These are phyloP conservation scores for Apiotrichum brassicae DNA, from an alignment of 1,284 basidiomycete species.

Conservation along the genomic window DNA sequence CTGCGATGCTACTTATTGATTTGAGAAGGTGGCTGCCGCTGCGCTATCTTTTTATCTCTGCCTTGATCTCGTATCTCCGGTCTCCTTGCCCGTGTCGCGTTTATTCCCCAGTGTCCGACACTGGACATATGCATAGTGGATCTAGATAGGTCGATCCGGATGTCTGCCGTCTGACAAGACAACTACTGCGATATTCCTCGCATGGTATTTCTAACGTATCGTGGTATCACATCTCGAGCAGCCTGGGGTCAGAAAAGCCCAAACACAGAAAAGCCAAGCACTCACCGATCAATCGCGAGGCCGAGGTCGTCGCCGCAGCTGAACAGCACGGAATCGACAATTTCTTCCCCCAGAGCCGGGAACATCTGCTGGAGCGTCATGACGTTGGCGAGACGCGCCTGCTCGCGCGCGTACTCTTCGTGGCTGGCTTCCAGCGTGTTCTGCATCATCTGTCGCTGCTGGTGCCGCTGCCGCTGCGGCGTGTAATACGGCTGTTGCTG, in stretches of 20 bases:
- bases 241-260: conserved; percentile 8
- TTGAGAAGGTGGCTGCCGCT: too few species aligned
- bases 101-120: too few species aligned
- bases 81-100: too few species aligned
- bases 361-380: conserved; percentile 81
- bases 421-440: conserved; percentile 30
- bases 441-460: conserved; percentile 18
- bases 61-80: too few species aligned
- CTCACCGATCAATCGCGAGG: conserved; percentile 65
- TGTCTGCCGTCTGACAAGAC: too few species aligned
- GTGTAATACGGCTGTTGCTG: not conserved
- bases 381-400: conserved; percentile 31
- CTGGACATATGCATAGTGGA: too few species aligned
- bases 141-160: too few species aligned
- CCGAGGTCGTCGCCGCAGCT: conserved; percentile 82
- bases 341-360: conserved; percentile 68
- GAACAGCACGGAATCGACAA: conserved; percentile 78
- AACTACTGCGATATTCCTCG: too few species aligned
- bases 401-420: conserved; percentile 20
- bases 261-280: too few species aligned
- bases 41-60: too few species aligned
- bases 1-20: too few species aligned
- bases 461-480: not conserved
- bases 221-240: conserved; percentile 23
- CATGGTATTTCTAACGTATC: too few species aligned